Base-by-base conservation (phyloP, 257 asterid genomes). In the Linderniella brevidens region DNA sequence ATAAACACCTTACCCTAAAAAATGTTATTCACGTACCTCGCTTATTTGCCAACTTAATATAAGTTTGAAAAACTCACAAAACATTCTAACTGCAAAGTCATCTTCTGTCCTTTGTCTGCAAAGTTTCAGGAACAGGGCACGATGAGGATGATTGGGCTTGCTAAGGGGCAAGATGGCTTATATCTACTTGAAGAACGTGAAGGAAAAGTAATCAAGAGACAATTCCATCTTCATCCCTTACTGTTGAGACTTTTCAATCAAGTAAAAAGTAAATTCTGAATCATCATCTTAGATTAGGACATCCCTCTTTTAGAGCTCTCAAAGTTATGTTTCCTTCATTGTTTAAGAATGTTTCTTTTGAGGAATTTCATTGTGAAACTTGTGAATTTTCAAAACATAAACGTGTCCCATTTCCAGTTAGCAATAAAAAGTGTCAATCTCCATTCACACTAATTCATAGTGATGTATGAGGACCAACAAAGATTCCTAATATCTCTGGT, bases 361-460 rank as follows among this genome's bases (percentile, higher is more conserved):
- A 44, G 15, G 12, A 5, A 4, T 16, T 44, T 44, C 29, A 16
- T 44, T 44, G 48, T 15, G 48, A 44, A 3, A 20, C 19, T 4
- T 44, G 48, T 16, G 48, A 44, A 44, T 20, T 44, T 17, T 18
- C 48, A 16, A 44, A 44, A 16, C 48, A 44, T 9, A 44, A 15
- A 20, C 25, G 12, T 1, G 48, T 17, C 11, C 15, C 48, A 16
- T 44, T 44, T 17, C 48, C 25, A 44, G 19, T 44, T 15, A 8
- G 29, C 4, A 44, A 44, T 44, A 17, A 44, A 16, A 16, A 11
- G 19, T 8, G 9, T 1, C 8, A 11, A 3, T 10, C 19, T 16
- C 48, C 48, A 3, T 44, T 44, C 12, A 16, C 11, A 10, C 48
- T 44, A 8, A 13, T 44, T 44, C 48, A 44, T 4, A 16, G 19